Percentiles rank a stretch among this genome's conserved stretches.
Conservation (phyloP, 805 yeast species). For the Deakozyma indianensis region DNA sequence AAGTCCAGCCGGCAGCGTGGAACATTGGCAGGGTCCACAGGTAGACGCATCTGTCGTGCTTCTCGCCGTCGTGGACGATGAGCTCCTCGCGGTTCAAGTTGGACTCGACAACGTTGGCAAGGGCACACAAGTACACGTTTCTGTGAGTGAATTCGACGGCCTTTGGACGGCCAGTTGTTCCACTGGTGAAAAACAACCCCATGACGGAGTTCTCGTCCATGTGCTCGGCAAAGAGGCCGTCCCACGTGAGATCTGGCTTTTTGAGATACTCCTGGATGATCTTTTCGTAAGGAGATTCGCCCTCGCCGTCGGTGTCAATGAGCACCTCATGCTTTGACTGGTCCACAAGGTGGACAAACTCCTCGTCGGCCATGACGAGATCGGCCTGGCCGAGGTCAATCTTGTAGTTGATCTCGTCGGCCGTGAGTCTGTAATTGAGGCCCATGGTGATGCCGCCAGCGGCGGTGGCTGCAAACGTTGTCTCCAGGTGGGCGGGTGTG, state of each 20-base stretch:
- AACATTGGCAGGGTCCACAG: slow-evolving; percentile 26
- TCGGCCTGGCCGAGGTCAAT: slow-evolving; percentile 19
- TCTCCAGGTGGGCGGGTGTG: slow-evolving; percentile 23
- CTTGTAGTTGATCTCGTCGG: slow-evolving; percentile 18
- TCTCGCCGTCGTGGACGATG: slow-evolving; percentile 6
- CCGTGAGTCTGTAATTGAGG: slow-evolving; percentile 20
- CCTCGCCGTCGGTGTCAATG: background rate
- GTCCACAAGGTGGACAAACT: slow-evolving; percentile 13
- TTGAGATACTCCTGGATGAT: slow-evolving; percentile 1
- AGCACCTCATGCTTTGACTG: slow-evolving; percentile 1
- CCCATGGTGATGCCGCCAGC: slow-evolving; percentile 21
- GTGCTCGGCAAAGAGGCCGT: slow-evolving; percentile 10
- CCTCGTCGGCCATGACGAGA: slow-evolving; percentile 16
- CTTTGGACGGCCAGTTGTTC: slow-evolving; percentile 24
- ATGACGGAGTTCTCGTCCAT: slow-evolving; percentile 12
- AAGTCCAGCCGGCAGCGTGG: slow-evolving; percentile 26
- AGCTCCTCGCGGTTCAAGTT: slow-evolving; percentile 17
- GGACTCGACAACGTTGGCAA: slow-evolving; percentile 19
- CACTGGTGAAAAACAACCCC: slow-evolving; percentile 20
- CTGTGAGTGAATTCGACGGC: slow-evolving; percentile 25
- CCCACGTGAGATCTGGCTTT: slow-evolving; percentile 8
- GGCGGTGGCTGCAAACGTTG: slow-evolving; percentile 21
- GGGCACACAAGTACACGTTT: slow-evolving; percentile 19
- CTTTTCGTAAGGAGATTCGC: slow-evolving; percentile 1
- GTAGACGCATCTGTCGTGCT: slow-evolving; percentile 18